phyloP scores from a whole-genome alignment of 805 yeast species.

The Teunomyces pallodes region DNA sequence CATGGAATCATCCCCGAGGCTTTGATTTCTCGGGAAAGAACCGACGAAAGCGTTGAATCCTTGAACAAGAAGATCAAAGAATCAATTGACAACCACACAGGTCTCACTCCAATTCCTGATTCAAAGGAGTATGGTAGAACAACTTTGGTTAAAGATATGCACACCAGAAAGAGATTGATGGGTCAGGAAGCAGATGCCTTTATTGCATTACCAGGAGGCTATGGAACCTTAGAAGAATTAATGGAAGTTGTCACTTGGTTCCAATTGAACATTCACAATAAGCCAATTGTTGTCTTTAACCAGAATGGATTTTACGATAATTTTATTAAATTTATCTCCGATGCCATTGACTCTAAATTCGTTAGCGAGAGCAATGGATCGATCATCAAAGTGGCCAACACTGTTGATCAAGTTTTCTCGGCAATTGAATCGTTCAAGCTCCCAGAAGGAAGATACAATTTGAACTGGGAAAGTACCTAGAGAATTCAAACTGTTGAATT shows the following conservation, averaged over 20 bases:
- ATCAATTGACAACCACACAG: slow-evolving; percentile 61
- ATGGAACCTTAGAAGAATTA: slow-evolving; percentile 84
- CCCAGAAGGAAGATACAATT: slow-evolving; percentile 72
- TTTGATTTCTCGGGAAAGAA: slow-evolving; percentile 66
- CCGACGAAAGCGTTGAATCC: slow-evolving; percentile 14
- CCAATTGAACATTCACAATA: slow-evolving; percentile 80
- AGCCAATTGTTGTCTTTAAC: slow-evolving; percentile 78
- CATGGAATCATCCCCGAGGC: slow-evolving; percentile 89
- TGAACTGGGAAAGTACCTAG: slow-evolving; percentile 53
- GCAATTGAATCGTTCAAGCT: slow-evolving; percentile 58
- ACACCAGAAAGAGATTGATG: slow-evolving; percentile 83
- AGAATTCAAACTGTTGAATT: not conserved
- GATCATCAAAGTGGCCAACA: slow-evolving; percentile 65
- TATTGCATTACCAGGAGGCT: slow-evolving; percentile 90
- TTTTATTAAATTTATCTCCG: slow-evolving; percentile 58
- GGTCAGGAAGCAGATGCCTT: slow-evolving; percentile 84
- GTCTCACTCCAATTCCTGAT: slow-evolving; percentile 63
- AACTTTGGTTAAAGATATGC: slow-evolving; percentile 84
- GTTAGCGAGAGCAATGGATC: slow-evolving; percentile 64
- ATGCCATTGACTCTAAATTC: slow-evolving; percentile 63
- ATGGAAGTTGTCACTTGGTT: slow-evolving; percentile 91
- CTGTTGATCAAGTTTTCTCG: slow-evolving; percentile 65
- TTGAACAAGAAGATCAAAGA: slow-evolving; percentile 49
- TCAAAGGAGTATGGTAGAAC: slow-evolving; percentile 67
- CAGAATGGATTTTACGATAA: slow-evolving; percentile 78